phyloP scores from a whole-genome alignment of 768 basidiomycete genomes.

The Jaapia argillacea region DNA sequence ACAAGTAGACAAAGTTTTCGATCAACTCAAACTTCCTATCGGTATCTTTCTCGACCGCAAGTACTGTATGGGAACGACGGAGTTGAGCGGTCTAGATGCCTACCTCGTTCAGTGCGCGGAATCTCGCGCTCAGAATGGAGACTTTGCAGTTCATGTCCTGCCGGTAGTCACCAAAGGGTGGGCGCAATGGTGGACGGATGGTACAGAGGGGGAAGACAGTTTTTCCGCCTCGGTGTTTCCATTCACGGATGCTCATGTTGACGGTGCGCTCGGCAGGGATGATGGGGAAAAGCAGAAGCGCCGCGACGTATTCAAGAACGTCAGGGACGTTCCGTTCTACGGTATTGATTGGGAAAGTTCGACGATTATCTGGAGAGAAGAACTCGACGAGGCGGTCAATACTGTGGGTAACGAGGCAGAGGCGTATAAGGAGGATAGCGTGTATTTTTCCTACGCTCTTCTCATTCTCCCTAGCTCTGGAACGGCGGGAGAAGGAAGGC shows the following conservation, averaged over 20 bases:
- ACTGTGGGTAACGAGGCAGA: too few relatives aligned
- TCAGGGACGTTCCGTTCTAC: too few relatives aligned
- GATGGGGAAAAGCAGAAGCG: too few relatives aligned
- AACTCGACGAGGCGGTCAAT: too few relatives aligned
- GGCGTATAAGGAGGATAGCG: too few relatives aligned
- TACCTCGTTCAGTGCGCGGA: slow-evolving; percentile 11
- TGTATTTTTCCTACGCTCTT: too few relatives aligned
- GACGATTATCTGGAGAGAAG: too few relatives aligned
- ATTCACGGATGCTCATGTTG: slow-evolving; percentile 13
- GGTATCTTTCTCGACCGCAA: slow-evolving; percentile 18
- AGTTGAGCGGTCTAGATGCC: slow-evolving; percentile 16
- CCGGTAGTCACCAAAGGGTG: slow-evolving; percentile 9
- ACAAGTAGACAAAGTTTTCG: slow-evolving; percentile 5
- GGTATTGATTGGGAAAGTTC: too few relatives aligned
- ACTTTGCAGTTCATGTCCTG: slow-evolving; percentile 10
- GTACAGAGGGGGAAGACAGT: background rate
- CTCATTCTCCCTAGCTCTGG: too few relatives aligned
- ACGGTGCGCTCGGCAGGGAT: slow-evolving; percentile 5
- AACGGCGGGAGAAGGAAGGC: too few relatives aligned
- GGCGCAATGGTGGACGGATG: slow-evolving; percentile 2
- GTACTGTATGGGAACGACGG: slow-evolving; percentile 16
- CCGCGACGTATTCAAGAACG: too few relatives aligned
- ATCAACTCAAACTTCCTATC: slow-evolving; percentile 9
- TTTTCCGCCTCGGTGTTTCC: slow-evolving; percentile 10
- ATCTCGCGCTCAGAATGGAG: slow-evolving; percentile 5